Evolutionary conservation across 2,329 filamentous ascomycete genomes (phyloP), one percentile per base, ranked within the genome.

Genomic region (Diaporthe sp.): DNA sequence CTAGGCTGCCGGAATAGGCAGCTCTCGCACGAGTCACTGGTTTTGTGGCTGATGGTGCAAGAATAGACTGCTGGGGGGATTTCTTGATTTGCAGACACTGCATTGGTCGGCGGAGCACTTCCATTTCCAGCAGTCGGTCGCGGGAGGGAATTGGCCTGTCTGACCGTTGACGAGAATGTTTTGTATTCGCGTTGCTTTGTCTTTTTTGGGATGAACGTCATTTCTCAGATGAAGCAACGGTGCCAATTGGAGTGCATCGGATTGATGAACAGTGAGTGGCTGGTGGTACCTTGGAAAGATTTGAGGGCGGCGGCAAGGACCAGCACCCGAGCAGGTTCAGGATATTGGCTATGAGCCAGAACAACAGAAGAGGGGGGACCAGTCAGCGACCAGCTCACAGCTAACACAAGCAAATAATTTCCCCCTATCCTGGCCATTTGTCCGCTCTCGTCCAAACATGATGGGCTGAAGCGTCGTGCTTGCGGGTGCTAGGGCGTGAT

Each of bases 21-120:
- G 65, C 65, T 68, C 65, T 68, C 65, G 65, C 65, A 68, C 65
- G 65, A 68, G 62, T 68, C 31, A 28, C 34, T 68, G 62, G 28
- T 25, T 25, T 4, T n/a, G 61, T 51, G 61, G 44, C 44, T 68
- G 62, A 68, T 53, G 62, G 62, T 17, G 44, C 65, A 37, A 53
- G 62, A 39, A 53, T 19, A 53, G 65, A 25, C 5, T 25, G 10
- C 62, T 17, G 28, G 28, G 44, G 42, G 28, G 51, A 34, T n/a
- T 15, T 1, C 25, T n/a, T n/a, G 37, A 28, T 9, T 44, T 44
- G 59, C 39, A 10, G 25, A 19, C n/a, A 28, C 8, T 44, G 59
- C n/a, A 62, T 19, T 62, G 59, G 28, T 22, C 61, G 42, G 42
- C 15, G 39, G 42, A 31, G 42, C 4, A 34, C 9, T 49, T 49